Evolutionary conservation across 2,329 filamentous ascomycete species (phyloP).

Genomic region (Achaetomium macrosporum): DNA sequence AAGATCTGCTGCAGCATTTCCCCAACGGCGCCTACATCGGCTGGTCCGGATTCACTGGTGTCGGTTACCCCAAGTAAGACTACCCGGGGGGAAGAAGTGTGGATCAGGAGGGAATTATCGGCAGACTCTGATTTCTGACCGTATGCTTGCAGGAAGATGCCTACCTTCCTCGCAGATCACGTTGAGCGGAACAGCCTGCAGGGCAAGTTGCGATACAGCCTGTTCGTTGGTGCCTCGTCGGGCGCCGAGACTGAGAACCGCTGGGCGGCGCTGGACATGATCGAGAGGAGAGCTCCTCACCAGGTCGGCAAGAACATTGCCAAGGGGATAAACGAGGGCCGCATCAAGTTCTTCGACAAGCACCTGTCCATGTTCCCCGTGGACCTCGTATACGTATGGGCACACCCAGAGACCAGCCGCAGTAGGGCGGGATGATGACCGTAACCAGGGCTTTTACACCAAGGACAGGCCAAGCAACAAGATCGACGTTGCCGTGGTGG

Average conservation of each 20-base stretch:
- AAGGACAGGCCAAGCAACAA: conserved; percentile 68
- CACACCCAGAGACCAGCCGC: too few species aligned
- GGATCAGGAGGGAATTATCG: background rate
- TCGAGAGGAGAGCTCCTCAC: conserved; percentile 75
- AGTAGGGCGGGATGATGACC: conserved; percentile 1
- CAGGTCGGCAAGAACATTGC: conserved; percentile 88
- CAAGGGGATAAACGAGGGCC: conserved; percentile 82
- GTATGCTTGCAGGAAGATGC: conserved; percentile 60
- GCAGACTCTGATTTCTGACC: conserved; percentile 18
- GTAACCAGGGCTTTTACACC: conserved; percentile 67
- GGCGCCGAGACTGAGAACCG: conserved; percentile 87
- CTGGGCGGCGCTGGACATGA: conserved; percentile 88
- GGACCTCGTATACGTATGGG: conserved; percentile 69
- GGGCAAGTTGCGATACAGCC: conserved; percentile 76
- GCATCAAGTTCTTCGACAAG: conserved; percentile 91
- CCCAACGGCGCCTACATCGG: conserved; percentile 82
- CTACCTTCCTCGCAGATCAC: conserved; percentile 77
- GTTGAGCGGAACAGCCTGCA: conserved; percentile 82
- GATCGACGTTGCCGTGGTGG: conserved; percentile 78
- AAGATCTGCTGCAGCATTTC: conserved; percentile 75
- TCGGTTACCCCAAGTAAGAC: conserved; percentile 74
- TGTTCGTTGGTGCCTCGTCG: conserved; percentile 86
- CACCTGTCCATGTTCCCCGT: conserved; percentile 88
- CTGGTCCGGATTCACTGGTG: conserved; percentile 87
- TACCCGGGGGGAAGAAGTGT: background rate